Percentiles rank a stretch among this genome's conserved stretches.
Conservation (phyloP, 1,284 basidiomycete genomes). For the Fomes fomentarius region DNA sequence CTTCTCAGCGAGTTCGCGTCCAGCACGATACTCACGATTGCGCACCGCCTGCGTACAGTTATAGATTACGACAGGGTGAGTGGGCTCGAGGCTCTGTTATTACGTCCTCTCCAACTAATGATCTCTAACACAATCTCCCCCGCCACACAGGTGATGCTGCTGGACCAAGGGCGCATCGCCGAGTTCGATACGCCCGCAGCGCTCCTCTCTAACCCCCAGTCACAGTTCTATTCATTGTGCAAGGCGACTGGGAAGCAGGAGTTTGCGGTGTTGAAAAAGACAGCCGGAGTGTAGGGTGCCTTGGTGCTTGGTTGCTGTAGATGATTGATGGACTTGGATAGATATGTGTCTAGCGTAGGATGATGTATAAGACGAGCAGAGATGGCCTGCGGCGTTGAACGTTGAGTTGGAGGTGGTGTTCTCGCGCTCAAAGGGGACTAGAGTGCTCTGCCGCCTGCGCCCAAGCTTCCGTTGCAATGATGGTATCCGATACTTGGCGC, state of each 20-base stretch:
- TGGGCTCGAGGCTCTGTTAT: neutral
- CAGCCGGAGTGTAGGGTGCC: constrained; percentile 58
- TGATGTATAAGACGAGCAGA: too few relatives aligned
- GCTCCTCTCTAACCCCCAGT: constrained; percentile 66
- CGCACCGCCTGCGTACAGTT: constrained; percentile 69
- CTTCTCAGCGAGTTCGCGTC: constrained; percentile 51
- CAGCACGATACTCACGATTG: constrained; percentile 62
- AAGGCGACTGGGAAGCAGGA: constrained; percentile 83
- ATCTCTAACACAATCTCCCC: constrained; percentile 7
- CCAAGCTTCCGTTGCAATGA: too few relatives aligned
- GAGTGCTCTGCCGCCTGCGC: too few relatives aligned
- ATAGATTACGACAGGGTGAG: constrained; percentile 59
- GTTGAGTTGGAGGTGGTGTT: too few relatives aligned
- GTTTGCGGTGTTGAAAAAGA: constrained; percentile 71
- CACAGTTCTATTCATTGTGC: constrained; percentile 79
- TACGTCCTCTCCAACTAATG: constrained; percentile 1
- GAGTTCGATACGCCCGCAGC: constrained; percentile 81
- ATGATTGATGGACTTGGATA: neutral
- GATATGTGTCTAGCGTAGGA: neutral
- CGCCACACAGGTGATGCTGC: constrained; percentile 72
- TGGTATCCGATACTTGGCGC: too few relatives aligned
- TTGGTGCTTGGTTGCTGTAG: neutral
- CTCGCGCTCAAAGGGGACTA: too few relatives aligned
- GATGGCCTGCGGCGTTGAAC: too few relatives aligned
- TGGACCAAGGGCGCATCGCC: constrained; percentile 84